Base-by-base conservation (phyloP, 768 basidiomycete genomes). In the Agaricus subrufescens region DNA sequence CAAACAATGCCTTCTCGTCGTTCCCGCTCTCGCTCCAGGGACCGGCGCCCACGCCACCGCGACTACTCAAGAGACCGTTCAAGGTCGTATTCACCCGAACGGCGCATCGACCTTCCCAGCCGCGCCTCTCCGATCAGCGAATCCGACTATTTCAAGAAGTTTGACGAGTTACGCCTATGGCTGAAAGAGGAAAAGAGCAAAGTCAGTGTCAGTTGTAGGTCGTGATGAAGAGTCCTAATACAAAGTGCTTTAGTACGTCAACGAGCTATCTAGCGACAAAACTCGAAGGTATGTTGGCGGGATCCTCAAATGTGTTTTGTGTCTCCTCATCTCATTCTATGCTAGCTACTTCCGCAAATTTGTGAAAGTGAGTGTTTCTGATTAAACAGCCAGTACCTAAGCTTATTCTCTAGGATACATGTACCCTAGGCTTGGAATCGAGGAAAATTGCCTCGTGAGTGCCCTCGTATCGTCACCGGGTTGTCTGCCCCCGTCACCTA, bases 291-390 rank as follows among this genome's bases (percentile, higher is more conserved):
- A 66, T 67, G 81, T 62, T 19, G 45, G 19, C 44, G 56, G 51
- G 27, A 43, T 34, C 34, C 11, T 11, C 34, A 4, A 8, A 52
- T 57, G 52, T 58, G 60, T 39, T 58, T 51, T 59, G 19, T 49
- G 57, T 63, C 57, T 60, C 63, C 62, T 62, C 9, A 12, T 39
- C 69, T 73, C 58, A 75, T 67, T 63, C 50, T 62, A 65, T 57
- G 54, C 26, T 57, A 91, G 90, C 64, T 94, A 95, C 67, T 98
- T 98, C 67, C 85, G 87, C 63, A 96, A 94, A 71, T 97, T 98
- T 64, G 85, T 94, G 40, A 90, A 89, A 78, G 87, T 87, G 65
- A 61, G 72, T 49, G 34, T 34, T 11, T 34, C 42, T 43, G 27
- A 23, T 27, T 62, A 15, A 34, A 30, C 12, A 46, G 34, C 54